Evolutionary conservation across 2,329 filamentous ascomycete species (phyloP), one percentile per base, ranked within the genome.

Genomic region (Nemania serpens): DNA sequence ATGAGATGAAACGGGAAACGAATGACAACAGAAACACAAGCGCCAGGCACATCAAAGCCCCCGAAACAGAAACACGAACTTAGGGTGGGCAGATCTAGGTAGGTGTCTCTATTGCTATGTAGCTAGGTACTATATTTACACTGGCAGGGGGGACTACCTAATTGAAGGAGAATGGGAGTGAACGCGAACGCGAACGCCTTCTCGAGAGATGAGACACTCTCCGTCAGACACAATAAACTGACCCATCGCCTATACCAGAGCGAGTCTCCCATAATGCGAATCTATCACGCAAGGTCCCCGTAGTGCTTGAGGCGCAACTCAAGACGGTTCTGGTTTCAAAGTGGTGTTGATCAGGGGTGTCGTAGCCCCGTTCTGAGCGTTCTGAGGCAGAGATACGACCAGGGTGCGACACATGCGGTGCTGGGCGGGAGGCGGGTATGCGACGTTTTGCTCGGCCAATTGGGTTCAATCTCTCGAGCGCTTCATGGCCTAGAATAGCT

Each of bases 241-340:
- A 68, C 55, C 18, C 3, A 50, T 37, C 3, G 22, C 39, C 62
- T 18, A 29, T 7, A 29, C 25, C 25, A 29, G 25, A 29, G 25
- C 25, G 25, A 3, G 7, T 29, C 42, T 20, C 20, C 9, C 20
- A 37, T 15, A 41, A 36, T 36, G n/a, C 46, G 17, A 51, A 22
- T 50, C 18, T 36, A 37, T 50, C 42, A 41, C 39, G n/a, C 42
- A 41, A 12, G n/a, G n/a, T 41, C 9, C 39, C n/a, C 11, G 36
- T 29, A 29, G 36, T 39, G 4, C 11, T n/a, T 39, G 11, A 5
- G 36, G 62, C 57, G 50, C 57, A 47, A 56, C 52, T 46, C 58
- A 56, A 62, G 68, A 72, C 71, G 61, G 53, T 64, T 70, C 64
- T 58, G 48, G 71, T 73, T 73, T 73, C 69, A 72, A 55, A 41